A percentile compares a stretch with the other conserved stretches of the same genome.
phyloP scores from a whole-genome alignment of 805 yeast species.

The Candida oleophila region DNA sequence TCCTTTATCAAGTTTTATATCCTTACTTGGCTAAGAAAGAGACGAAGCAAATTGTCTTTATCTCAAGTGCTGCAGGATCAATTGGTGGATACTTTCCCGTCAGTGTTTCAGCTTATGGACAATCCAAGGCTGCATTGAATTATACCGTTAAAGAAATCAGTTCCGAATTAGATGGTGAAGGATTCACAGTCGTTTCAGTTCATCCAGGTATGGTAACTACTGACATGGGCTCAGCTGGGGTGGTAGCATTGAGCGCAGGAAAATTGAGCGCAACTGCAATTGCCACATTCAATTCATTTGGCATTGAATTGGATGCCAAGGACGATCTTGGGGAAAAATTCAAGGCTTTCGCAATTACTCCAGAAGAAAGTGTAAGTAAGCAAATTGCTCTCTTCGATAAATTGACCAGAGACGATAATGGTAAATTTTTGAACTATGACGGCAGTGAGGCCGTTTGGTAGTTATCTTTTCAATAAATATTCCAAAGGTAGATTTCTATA shows the following conservation, averaged over 20 bases:
- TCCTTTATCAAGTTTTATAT: slow-evolving; percentile 23
- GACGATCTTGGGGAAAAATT: no score
- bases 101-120: slow-evolving; percentile 24
- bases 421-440: slow-evolving; percentile 13
- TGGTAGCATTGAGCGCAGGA: no score
- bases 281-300: no score
- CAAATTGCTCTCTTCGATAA: slow-evolving; percentile 8
- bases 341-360: slow-evolving; percentile 7
- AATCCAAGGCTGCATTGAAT: slow-evolving; percentile 38
- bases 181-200: slow-evolving; percentile 26
- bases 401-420: slow-evolving; percentile 7
- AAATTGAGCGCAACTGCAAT: no score
- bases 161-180: slow-evolving; percentile 20
- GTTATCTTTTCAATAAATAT: no score
- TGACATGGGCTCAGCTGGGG: slow-evolving; percentile 25
- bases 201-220: slow-evolving; percentile 41
- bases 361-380: slow-evolving; percentile 10
- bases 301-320: not conserved
- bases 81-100: slow-evolving; percentile 19
- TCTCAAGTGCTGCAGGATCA: slow-evolving; percentile 27
- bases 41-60: slow-evolving; percentile 25
- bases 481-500: no score
- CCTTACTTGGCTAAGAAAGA: slow-evolving; percentile 22
- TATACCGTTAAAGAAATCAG: slow-evolving; percentile 22
- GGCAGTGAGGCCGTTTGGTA: slow-evolving; percentile 9